Conservation (phyloP, 2,329 filamentous ascomycete species). For the Colletotrichum shisoi region DNA sequence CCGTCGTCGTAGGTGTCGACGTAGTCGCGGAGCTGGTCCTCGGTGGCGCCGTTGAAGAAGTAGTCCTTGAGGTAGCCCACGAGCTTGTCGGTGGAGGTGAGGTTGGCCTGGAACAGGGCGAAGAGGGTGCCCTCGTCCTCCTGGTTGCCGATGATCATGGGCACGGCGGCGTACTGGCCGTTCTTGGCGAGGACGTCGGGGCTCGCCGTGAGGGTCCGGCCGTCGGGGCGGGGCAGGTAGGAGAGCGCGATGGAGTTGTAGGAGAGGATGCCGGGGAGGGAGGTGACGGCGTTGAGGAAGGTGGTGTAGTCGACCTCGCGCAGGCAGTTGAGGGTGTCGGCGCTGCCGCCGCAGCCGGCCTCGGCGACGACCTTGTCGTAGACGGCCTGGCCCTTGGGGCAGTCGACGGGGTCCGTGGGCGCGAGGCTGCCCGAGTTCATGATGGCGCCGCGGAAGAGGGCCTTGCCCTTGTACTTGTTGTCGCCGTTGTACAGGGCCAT, state of each 20-base stretch:
- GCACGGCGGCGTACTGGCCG: constrained; percentile 64
- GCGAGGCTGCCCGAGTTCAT: constrained; percentile 67
- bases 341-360: constrained; percentile 62
- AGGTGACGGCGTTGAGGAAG: constrained; percentile 65
- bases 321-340: constrained; percentile 63
- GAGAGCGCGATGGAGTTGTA: constrained; percentile 67
- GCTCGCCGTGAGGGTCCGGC: constrained; percentile 59
- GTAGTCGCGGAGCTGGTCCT: constrained; percentile 55
- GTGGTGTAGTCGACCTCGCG: constrained; percentile 59
- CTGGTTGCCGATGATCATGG: constrained; percentile 69
- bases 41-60: constrained; percentile 45
- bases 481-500: constrained; percentile 69
- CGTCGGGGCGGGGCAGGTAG: constrained; percentile 69
- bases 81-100: constrained; percentile 63
- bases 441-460: constrained; percentile 70
- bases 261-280: constrained; percentile 64
- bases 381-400: constrained; percentile 61
- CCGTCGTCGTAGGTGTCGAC: constrained; percentile 63
- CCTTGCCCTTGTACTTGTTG: constrained; percentile 68
- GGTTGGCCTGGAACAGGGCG: constrained; percentile 64
- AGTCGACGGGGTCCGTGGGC: constrained; percentile 62
- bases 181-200: constrained; percentile 58
- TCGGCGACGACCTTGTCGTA: constrained; percentile 61
- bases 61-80: constrained; percentile 35
- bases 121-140: constrained; percentile 74